Evolutionary conservation across 2,329 filamentous ascomycete genomes (phyloP).

Genomic region (Keithomyces neogunnii): DNA sequence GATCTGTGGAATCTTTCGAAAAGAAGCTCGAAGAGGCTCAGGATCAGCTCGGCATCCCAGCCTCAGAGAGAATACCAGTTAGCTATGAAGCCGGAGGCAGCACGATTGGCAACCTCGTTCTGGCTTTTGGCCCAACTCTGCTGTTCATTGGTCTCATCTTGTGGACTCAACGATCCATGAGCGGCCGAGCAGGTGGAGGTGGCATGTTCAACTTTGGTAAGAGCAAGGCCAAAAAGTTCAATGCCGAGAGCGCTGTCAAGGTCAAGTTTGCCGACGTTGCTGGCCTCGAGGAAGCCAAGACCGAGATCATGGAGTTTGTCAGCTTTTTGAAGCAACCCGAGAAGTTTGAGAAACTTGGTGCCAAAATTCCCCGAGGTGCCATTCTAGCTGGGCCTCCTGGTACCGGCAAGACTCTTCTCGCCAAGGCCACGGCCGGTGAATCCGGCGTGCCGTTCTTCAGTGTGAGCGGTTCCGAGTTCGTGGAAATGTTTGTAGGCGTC

Average conservation of each 20-base stretch:
- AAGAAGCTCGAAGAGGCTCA: constrained; percentile 81
- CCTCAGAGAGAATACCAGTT: constrained; percentile 84
- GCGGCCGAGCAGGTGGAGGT: constrained; percentile 54
- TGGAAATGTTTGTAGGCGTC: constrained; percentile 99
- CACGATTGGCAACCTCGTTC: constrained; percentile 63
- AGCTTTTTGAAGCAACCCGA: constrained; percentile 92
- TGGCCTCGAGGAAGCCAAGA: constrained; percentile 96
- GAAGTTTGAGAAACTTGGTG: constrained; percentile 85
- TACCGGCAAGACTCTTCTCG: constrained; percentile 95
- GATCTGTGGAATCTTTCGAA: constrained; percentile 90
- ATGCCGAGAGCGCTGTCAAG: constrained; percentile 92
- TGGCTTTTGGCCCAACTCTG: constrained; percentile 76
- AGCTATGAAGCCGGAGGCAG: constrained; percentile 74
- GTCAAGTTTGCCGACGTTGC: constrained; percentile 96
- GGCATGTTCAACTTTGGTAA: constrained; percentile 95
- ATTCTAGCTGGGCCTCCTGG: constrained; percentile 96
- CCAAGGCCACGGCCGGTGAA: constrained; percentile 95
- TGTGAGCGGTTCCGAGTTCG: constrained; percentile 96
- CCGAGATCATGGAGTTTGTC: constrained; percentile 99
- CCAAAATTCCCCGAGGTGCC: constrained; percentile 94
- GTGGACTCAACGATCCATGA: constrained; percentile 70
- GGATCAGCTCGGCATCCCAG: constrained; percentile 75
- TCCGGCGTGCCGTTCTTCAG: constrained; percentile 97
- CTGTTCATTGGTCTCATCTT: constrained; percentile 76
- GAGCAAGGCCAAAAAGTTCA: constrained; percentile 94